Evolutionary conservation across 352 stramenopile species (phyloP), one percentile per base, ranked within the genome.

Genomic region (Phytopythium montanum): DNA sequence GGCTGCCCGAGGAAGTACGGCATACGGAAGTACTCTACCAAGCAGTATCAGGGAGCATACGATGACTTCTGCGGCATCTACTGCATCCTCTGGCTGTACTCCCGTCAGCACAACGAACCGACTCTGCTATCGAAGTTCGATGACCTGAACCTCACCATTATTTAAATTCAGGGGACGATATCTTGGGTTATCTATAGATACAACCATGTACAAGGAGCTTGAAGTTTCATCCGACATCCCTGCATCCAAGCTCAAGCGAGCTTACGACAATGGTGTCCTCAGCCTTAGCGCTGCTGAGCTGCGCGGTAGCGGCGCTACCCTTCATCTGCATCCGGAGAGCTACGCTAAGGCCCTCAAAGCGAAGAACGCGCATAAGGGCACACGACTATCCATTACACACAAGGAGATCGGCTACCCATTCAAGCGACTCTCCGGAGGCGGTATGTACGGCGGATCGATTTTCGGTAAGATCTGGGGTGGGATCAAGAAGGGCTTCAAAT

Each of bases 61-160:
- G 25, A 38, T 28, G 19, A 54, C 2, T 67, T 26, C 29, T 67
- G 54, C 18, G 61, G 62, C 12, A 56, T 65, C 38, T 65, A 12
- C 25, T 34, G 31, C 59, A 21, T 65, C 3, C 6, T 64, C 3
- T 65, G 51, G 51, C 16, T 69, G 18, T 65, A 65, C 44, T 60
- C 10, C 16, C 65, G 62, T 14, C 57, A 65, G 26, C 0, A 69
- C 8, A 56, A 56, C 21, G 21, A n/a, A 34, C 26, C 41, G 3
- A 2, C 56, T 29, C 16, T 67, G 38, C 19, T 60, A 18, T 33
- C 53, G 18, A 31, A n/a, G 12, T 62, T 64, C 26, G 59, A 60
- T 44, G 62, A 69, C 60, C 26, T 69, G 8, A 63, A 65, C 55
- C 45, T 69, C 19, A 57, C 49, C n/a, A 59, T 69, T 49, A 45